Base-by-base conservation (phyloP, 768 basidiomycete genomes). In the Auricularia auricula-judae region DNA sequence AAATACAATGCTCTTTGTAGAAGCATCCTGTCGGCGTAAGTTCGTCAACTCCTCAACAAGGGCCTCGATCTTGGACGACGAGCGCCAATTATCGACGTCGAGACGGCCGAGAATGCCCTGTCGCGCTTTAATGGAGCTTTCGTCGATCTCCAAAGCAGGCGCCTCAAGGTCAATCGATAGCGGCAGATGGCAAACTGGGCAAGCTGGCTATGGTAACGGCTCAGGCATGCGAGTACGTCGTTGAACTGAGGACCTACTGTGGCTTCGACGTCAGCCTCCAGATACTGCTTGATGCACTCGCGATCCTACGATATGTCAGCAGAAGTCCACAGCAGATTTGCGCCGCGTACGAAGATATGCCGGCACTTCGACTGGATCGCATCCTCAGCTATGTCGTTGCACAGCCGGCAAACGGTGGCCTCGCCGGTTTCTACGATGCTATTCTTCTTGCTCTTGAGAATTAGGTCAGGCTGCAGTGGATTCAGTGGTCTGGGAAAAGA, bases 1-100 rank as follows among this genome's bases (percentile, higher is more conserved):
- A 73, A 98, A 99, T 18, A 99, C 96, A 62, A 99, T 84, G 74
- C 91, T 93, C 78, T 99, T 99, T 36, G 92, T 93, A 11, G 94
- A 96, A 35, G 88, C 81, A 72, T 98, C 92, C 71, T 94, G 83
- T 66, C 80, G 74, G 42, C 94, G 81, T 47, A 97, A 80, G 73
- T 91, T 93, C 70, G 82, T 86, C 63, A 99, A 76, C 76, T 99
- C 97, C 74, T 99, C 97, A 3, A 98, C 80, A 3, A 99, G 81
- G 2, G 96, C 95, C 73, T 99, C 97, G 53, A 98, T 92, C 79
- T 98, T 99, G 3, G 93, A 87, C n/a, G 92, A 95, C 1, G 93
- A 96, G 60, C 93, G 84, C 93, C 93, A 97, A 58, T 84, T 86
- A 68, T 91, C 85, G 18, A 98, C 77, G 72, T 98, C 85, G 29